These are phyloP conservation scores for Colletotrichum kahawae DNA, from an alignment of 2,329 filamentous ascomycete species.

Conservation along the genomic window DNA sequence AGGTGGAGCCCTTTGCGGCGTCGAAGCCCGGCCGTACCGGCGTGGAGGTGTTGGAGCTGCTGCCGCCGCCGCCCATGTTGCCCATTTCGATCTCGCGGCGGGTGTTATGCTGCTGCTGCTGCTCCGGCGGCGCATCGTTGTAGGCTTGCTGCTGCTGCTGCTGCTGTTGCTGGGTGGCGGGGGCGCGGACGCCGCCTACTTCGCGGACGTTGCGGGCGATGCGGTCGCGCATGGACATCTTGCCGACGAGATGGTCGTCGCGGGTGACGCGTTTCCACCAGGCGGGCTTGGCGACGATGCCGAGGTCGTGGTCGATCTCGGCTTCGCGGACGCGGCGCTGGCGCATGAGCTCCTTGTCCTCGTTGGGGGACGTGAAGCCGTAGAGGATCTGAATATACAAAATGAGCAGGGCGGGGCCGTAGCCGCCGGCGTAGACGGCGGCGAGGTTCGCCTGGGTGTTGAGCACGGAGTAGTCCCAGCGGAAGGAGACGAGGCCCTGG, in stretches of 20 bases:
- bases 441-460: conserved; percentile 56
- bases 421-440: conserved; percentile 68
- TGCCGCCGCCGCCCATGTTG: conserved; percentile 26
- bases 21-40: conserved; percentile 29
- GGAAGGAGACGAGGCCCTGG: conserved; percentile 62
- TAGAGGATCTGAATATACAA: conserved; percentile 57
- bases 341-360: conserved; percentile 70
- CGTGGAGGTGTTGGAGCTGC: conserved; percentile 1
- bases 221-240: conserved; percentile 53
- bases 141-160: conserved; percentile 19
- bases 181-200: conserved; percentile 53
- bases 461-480: conserved; percentile 63
- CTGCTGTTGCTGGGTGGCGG: conserved; percentile 42
- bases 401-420: conserved; percentile 62
- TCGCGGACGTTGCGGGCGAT: conserved; percentile 61
- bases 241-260: conserved; percentile 41
- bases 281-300: conserved; percentile 63
- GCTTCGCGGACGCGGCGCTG: conserved; percentile 65
- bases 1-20: conserved; percentile 21
- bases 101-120: conserved; percentile 29
- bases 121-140: conserved; percentile 38
- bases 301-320: conserved; percentile 63
- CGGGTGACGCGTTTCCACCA: conserved; percentile 68
- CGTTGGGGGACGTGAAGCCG: conserved; percentile 70
- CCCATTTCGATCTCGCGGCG: conserved; percentile 46